Conservation (phyloP, 208 protist species). For the Leishmania aethiopica region DNA sequence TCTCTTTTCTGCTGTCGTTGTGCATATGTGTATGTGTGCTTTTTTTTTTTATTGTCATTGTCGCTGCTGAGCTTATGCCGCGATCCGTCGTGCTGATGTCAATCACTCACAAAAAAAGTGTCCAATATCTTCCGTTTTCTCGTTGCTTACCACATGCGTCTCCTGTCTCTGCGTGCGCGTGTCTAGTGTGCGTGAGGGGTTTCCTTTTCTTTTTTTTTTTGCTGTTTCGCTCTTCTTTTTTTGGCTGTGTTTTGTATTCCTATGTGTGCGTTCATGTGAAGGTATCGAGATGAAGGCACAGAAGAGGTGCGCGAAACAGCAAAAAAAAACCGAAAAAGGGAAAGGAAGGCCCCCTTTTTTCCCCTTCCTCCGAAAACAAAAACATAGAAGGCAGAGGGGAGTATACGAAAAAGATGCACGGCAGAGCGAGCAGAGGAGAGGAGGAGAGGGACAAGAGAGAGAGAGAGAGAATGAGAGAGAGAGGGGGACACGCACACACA, state of each 20-base stretch:
- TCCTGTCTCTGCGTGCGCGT: too few relatives aligned
- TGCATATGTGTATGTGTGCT: background rate
- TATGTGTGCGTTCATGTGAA: background rate
- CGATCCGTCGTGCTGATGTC: background rate
- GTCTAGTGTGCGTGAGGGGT: too few relatives aligned
- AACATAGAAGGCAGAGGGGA: too few relatives aligned
- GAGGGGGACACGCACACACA: background rate
- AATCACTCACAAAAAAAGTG: background rate
- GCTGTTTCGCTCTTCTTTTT: background rate
- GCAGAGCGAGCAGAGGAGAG: too few relatives aligned
- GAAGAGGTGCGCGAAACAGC: background rate
- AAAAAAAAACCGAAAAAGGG: background rate
- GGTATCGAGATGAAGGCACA: background rate
- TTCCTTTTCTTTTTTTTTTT: background rate
- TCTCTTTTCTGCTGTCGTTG: conserved; percentile 9
- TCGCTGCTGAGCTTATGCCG: too few relatives aligned
- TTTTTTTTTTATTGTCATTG: background rate
- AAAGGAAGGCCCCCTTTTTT: too few relatives aligned
- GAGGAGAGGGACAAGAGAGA: too few relatives aligned
- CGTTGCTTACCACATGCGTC: background rate
- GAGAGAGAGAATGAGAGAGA: background rate
- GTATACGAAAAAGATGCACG: too few relatives aligned
- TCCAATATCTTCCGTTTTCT: background rate
- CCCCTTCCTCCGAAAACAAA: too few relatives aligned
- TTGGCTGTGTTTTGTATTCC: too few relatives aligned